Evolutionary conservation across 2,329 filamentous ascomycete species (phyloP), one percentile per base, ranked within the genome.

Genomic region (Xylariomycetidae sp.): DNA sequence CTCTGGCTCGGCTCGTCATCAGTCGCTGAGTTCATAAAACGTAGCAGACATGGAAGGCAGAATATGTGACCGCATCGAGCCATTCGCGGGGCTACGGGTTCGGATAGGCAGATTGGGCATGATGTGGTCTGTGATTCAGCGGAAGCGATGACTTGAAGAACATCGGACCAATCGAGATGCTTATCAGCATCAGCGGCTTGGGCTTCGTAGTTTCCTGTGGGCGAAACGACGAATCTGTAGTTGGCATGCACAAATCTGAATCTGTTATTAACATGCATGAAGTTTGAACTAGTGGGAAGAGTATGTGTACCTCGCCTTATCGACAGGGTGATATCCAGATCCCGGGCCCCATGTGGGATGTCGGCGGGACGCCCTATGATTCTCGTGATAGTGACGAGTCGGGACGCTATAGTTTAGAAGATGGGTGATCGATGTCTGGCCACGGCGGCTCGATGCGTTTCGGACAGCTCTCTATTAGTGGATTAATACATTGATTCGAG

Each of bases 51-150:
- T 5, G 92, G 82, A 20, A 97, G 67, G 56, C 92, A 98, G 58
- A 96, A 97, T 10, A 98, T 95, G 57, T 98, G 92, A 1, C 92
- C 92, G 53, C 92, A 98, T 54, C 83, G 90, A 26, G 92, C 89
- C 90, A 98, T 98, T 36, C 92, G 81, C 19, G 92, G 89, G 6
- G 92, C 92, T 13, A 94, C 87, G 2, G 92, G 92, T 35, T 85
- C 86, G 2, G 85, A 94, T 17, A 98, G 75, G 54, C 92, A 98
- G 34, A 98, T 98, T 1, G 92, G 92, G 57, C 92, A 98, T 15
- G 85, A 88, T 3, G 89, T 77, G 27, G 80, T 72, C 61, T 98
- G 92, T 0, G 89, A 95, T 59, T 92, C 81, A 36, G 85, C 77
- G 2, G 90, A 97, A 7, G 86, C 92, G 47, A 98, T 72, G 33